phyloP scores from a whole-genome alignment of 148 eudicot genomes.

The Heliosperma pusillum region DNA sequence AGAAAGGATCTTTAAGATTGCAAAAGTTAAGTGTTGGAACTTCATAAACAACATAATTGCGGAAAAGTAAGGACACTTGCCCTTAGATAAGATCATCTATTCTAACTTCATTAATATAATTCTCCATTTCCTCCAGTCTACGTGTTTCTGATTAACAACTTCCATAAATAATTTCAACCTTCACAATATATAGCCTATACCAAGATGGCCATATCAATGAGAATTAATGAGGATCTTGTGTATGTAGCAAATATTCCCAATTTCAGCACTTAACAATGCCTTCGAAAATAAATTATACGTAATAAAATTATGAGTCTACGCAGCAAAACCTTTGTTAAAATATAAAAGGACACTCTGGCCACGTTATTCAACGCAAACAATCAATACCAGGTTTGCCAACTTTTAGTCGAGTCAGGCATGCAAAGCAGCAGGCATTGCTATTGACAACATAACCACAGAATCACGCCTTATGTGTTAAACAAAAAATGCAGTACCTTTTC shows the following conservation, averaged over 20 bases:
- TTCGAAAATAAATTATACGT: background rate
- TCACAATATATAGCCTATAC: background rate
- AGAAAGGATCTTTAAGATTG: too few relatives aligned
- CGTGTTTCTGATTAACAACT: background rate
- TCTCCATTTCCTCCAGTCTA: too few relatives aligned
- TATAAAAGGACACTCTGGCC: background rate
- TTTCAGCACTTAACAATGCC: background rate
- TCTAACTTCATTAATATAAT: too few relatives aligned
- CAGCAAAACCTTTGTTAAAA: background rate
- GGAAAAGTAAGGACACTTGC: too few relatives aligned
- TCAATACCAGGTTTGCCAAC: background rate
- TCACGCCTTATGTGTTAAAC: background rate
- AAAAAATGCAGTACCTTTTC: slow-evolving; percentile 54
- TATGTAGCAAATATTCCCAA: background rate
- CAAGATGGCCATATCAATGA: background rate
- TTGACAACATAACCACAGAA: background rate
- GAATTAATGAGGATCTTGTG: background rate
- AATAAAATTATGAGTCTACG: background rate
- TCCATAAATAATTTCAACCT: background rate
- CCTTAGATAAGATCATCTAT: too few relatives aligned
- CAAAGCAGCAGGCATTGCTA: background rate
- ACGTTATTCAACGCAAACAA: background rate
- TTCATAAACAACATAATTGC: too few relatives aligned
- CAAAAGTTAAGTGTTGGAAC: too few relatives aligned
- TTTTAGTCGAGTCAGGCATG: background rate